A percentile compares a stretch with the other conserved stretches of the same genome.
Conservation (phyloP, 306 rosid genomes). For the Sicyos edulis region DNA sequence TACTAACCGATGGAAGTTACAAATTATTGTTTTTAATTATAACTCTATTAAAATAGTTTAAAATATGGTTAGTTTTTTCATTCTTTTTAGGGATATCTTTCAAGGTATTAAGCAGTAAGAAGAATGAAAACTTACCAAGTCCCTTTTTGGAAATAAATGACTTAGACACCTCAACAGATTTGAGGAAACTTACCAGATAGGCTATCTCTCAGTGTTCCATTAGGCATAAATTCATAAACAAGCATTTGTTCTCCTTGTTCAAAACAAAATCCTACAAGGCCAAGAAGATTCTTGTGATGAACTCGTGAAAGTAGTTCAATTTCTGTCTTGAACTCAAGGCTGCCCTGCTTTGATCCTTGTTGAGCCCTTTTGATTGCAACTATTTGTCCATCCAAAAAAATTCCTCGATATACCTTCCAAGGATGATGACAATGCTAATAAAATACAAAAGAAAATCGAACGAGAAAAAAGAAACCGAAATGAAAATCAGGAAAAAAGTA, state of each 20-base stretch:
- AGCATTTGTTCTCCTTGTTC: slow-evolving; percentile 94
- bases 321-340: slow-evolving; percentile 87
- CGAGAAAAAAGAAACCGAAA: background rate
- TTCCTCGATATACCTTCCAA: slow-evolving; percentile 73
- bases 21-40: no score
- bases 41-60: no score
- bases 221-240: slow-evolving; percentile 79
- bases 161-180: no score
- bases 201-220: slow-evolving; percentile 74
- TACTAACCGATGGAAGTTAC: no score
- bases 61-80: no score
- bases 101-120: no score
- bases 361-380: slow-evolving; percentile 93
- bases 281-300: slow-evolving; percentile 95
- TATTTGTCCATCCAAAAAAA: slow-evolving; percentile 59
- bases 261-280: slow-evolving; percentile 88
- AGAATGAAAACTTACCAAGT: no score
- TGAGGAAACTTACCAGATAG: slow-evolving; percentile 49
- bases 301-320: slow-evolving; percentile 94
- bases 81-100: no score
- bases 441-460: background rate
- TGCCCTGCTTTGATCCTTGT: slow-evolving; percentile 95
- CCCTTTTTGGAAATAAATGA: no score
- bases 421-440: slow-evolving; percentile 1
- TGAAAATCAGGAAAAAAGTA: no score